These are phyloP conservation scores for Microcyclospora pomicola DNA, from an alignment of 2,329 filamentous ascomycete genomes.

Conservation along the genomic window DNA sequence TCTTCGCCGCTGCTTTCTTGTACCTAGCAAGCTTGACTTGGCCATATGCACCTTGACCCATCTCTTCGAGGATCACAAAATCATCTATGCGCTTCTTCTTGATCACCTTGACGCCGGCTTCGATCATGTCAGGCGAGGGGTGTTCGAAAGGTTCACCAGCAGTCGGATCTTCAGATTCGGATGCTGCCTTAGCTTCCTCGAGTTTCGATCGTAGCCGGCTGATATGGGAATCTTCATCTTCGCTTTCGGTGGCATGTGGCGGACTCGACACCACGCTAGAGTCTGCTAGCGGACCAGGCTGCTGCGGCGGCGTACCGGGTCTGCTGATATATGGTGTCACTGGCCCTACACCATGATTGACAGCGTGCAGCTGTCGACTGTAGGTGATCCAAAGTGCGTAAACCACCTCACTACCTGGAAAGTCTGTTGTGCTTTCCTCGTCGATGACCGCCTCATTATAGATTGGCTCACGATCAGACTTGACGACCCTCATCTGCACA, in stretches of 20 bases:
- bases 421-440: slow-evolving; percentile 40
- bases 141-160: slow-evolving; percentile 25
- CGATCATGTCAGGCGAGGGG: slow-evolving; percentile 22
- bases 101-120: slow-evolving; percentile 17
- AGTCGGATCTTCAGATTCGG: slow-evolving; percentile 5
- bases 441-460: slow-evolving; percentile 51
- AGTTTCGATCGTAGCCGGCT: slow-evolving; percentile 39
- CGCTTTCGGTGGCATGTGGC: slow-evolving; percentile 19
- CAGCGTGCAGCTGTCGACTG: slow-evolving; percentile 77
- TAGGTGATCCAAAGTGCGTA: slow-evolving; percentile 97
- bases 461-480: slow-evolving; percentile 57
- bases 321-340: slow-evolving; percentile 52
- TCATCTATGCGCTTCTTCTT: slow-evolving; percentile 75
- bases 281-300: slow-evolving; percentile 36
- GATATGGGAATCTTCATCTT: slow-evolving; percentile 24
- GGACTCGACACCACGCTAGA: slow-evolving; percentile 14
- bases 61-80: slow-evolving; percentile 88
- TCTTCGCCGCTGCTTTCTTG: slow-evolving; percentile 57
- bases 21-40: slow-evolving; percentile 91
- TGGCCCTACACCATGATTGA: slow-evolving; percentile 46
- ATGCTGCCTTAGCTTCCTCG: slow-evolving; percentile 11
- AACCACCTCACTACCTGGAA: slow-evolving; percentile 58
- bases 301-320: slow-evolving; percentile 56
- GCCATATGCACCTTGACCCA: slow-evolving; percentile 95
- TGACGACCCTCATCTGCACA: slow-evolving; percentile 90